phyloP scores from a whole-genome alignment of 164 flowering plant species.

The Liquidambar formosana region DNA sequence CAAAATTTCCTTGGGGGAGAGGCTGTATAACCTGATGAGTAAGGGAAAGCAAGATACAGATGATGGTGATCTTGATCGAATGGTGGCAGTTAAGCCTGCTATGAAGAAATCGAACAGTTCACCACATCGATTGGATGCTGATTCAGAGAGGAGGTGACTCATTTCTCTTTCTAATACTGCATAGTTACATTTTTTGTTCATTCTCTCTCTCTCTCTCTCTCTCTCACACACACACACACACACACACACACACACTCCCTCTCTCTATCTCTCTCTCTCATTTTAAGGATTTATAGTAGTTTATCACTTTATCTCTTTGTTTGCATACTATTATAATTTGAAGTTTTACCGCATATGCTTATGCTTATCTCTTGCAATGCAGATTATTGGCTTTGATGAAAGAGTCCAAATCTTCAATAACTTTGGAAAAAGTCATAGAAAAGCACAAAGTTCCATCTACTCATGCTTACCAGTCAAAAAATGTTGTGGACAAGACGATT shows the following conservation, averaged over 20 bases:
- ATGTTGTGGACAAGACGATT: conserved; percentile 47
- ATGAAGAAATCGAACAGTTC: conserved; percentile 26
- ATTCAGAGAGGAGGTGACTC: conserved; percentile 51
- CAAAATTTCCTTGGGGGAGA: conserved; percentile 22
- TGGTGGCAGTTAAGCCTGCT: conserved; percentile 6
- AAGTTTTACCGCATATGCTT: neutral
- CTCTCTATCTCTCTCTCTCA: neutral
- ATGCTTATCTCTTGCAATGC: conserved; percentile 19
- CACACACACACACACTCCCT: no score
- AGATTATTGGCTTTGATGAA: conserved; percentile 60
- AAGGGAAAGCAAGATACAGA: conserved; percentile 17
- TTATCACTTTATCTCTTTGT: no score
- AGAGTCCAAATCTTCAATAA: conserved; percentile 40
- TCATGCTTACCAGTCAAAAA: conserved; percentile 37
- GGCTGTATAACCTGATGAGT: conserved; percentile 10
- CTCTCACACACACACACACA: no score
- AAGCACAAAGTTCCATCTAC: conserved; percentile 53
- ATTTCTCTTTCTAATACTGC: conserved; percentile 3
- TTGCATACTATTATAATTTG: neutral
- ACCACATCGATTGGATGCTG: conserved; percentile 37
- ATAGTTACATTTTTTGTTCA: neutral
- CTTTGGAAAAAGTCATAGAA: conserved; percentile 45
- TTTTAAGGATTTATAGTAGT: neutral
- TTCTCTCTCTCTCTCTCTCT: no score
- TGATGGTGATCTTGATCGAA: conserved; percentile 19